phyloP scores from a whole-genome alignment of 2,329 filamentous ascomycete genomes.

The Neoascochyta sp. region DNA sequence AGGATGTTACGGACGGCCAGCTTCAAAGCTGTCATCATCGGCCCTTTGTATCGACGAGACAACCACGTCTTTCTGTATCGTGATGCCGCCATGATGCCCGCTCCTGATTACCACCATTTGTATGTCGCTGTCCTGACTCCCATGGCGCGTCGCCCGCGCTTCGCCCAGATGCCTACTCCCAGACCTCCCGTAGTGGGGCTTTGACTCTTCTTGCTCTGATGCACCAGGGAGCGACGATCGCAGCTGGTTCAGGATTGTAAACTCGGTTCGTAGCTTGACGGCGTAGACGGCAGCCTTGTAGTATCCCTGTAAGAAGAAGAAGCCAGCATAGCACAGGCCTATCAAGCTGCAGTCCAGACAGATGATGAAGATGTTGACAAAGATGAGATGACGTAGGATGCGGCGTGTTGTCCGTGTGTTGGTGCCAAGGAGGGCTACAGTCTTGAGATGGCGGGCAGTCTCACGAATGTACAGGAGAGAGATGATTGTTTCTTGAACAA shows the following conservation, averaged over 20 bases:
- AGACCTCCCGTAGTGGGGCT: constrained; percentile 28
- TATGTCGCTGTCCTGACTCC: constrained; percentile 6
- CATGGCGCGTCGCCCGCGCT: constrained; percentile 2
- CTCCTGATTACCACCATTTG: constrained; percentile 8
- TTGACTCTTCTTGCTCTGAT: constrained; percentile 5
- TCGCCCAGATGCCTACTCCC: constrained; percentile 35
- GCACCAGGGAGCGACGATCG: constrained; percentile 9
- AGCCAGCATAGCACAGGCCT: constrained; percentile 36
- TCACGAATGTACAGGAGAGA: constrained; percentile 49
- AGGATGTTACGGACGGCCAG: too few relatives aligned
- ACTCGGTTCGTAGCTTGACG: constrained; percentile 51
- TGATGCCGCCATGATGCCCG: constrained; percentile 6
- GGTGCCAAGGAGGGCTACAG: constrained; percentile 13
- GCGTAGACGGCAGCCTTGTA: constrained; percentile 42
- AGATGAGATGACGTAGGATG: constrained; percentile 35
- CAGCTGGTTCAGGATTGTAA: constrained; percentile 47
- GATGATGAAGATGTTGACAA: constrained; percentile 41
- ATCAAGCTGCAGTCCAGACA: constrained; percentile 40
- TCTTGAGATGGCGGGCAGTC: constrained; percentile 44
- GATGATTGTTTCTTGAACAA: constrained; percentile 38
- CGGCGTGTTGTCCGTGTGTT: constrained; percentile 9
- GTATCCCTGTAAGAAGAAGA: constrained; percentile 40
- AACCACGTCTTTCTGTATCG: constrained; percentile 8
- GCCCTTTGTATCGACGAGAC: constrained; percentile 3
- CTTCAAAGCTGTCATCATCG: constrained; percentile 6